Conservation (phyloP, 345 rosid genomes). For the Schrenkiella parvula region DNA sequence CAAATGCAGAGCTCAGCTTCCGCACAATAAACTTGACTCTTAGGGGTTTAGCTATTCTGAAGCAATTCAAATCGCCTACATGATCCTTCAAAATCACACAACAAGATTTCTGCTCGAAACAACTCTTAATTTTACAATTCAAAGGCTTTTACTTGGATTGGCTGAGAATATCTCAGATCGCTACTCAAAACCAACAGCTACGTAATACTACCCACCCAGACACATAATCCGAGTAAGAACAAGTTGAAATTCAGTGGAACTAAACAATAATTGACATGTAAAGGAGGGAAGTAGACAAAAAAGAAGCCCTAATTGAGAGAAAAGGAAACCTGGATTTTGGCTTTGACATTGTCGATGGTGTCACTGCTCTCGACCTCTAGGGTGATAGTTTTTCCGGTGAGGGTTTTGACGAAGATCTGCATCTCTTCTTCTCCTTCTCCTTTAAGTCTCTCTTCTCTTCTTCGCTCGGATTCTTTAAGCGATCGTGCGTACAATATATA, state of each 20-base stretch:
- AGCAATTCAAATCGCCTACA: background rate
- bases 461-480: background rate
- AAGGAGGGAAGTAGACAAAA: background rate
- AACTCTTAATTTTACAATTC: background rate
- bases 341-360: conserved; percentile 54
- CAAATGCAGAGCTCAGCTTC: background rate
- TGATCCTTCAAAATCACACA: background rate
- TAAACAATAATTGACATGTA: background rate
- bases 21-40: background rate
- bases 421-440: background rate
- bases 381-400: conserved; percentile 55
- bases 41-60: background rate
- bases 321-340: conserved; percentile 48
- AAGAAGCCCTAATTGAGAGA: background rate
- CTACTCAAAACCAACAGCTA: background rate
- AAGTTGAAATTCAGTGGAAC: background rate
- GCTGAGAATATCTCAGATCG: conserved; percentile 1
- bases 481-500: no score
- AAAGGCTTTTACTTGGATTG: background rate
- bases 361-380: conserved; percentile 61
- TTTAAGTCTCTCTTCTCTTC: background rate
- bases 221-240: background rate
- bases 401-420: conserved; percentile 67
- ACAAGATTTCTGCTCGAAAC: background rate
- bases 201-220: background rate